Evolutionary conservation across 2,329 filamentous ascomycete species (phyloP).

Genomic region (Talaromyces amestolkiae): DNA sequence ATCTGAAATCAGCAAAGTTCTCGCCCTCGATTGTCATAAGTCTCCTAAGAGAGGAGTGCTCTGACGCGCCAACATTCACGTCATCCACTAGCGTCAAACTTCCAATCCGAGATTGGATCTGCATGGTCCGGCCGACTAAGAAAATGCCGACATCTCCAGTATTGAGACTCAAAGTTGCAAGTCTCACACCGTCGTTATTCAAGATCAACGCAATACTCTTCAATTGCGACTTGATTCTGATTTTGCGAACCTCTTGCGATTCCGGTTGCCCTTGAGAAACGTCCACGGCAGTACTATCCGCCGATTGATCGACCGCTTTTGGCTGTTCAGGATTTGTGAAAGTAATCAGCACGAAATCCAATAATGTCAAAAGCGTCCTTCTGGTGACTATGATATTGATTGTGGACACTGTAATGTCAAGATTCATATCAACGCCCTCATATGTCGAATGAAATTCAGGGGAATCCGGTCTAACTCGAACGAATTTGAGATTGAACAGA

Average conservation of each 20-base stretch:
- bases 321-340: slow-evolving; percentile 68
- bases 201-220: slow-evolving; percentile 92
- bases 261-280: slow-evolving; percentile 27
- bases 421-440: slow-evolving; percentile 88
- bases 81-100: slow-evolving; percentile 89
- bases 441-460: slow-evolving; percentile 91
- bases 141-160: slow-evolving; percentile 91
- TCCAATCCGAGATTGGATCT: slow-evolving; percentile 79
- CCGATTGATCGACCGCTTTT: slow-evolving; percentile 32
- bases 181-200: slow-evolving; percentile 93
- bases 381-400: slow-evolving; percentile 95
- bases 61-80: slow-evolving; percentile 83
- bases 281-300: slow-evolving; percentile 31
- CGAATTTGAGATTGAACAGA: slow-evolving; percentile 83
- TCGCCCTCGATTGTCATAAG: slow-evolving; percentile 94
- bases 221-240: slow-evolving; percentile 88
- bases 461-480: slow-evolving; percentile 83
- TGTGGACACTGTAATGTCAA: slow-evolving; percentile 87
- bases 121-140: slow-evolving; percentile 80
- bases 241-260: slow-evolving; percentile 61
- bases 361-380: slow-evolving; percentile 82
- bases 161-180: slow-evolving; percentile 89
- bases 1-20: slow-evolving; percentile 93
- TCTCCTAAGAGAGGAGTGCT: slow-evolving; percentile 75
- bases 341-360: slow-evolving; percentile 91